Evolutionary conservation across 805 yeast species (phyloP), one percentile per base, ranked within the genome.

Genomic region (Zygoascus bituminiphila): DNA sequence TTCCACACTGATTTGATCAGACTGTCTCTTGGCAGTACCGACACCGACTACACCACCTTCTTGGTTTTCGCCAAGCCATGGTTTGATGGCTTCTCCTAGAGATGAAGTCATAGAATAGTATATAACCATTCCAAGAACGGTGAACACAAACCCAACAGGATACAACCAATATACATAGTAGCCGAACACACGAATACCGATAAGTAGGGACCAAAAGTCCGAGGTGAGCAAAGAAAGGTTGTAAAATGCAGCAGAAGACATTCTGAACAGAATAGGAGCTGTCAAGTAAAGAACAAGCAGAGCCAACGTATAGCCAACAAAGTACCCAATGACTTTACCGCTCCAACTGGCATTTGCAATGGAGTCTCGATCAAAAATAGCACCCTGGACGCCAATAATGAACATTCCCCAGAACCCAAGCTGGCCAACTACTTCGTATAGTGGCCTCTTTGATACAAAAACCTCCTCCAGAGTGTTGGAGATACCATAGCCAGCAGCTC

Each of bases 191-290:
- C 63, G 60, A 42, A 68, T 61, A n/a, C 75, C 75, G 21, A 71
- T 67, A 12, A 71, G 52, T 51, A 71, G 52, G 9, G 74, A 68
- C 75, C 75, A 71, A 59, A 71, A 71, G 53, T 71, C 75, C 15
- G 71, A 65, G 14, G 75, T 71, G 45, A 71, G 60, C 20, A 70
- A 48, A 33, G 72, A 68, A 49, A 71, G 56, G 57, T 71, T 71
- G 62, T 71, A 71, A 51, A 71, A 71, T 10, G 75, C 73, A 10
- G 75, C 74, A 5, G 73, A 68, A 15, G 75, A 67, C 68, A 71
- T 68, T 33, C 75, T 59, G 63, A 71, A 66, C 54, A 71, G 52
- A 41, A 71, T 63, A 19, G 75, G 75, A 20, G 72, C 71, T 10
- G 72, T 61, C 49, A 62, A 48, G 61, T 71, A 71, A 33, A 71